A percentile compares a stretch with the other conserved stretches of the same genome.
These are phyloP conservation scores for Sporothrix inflata DNA, from an alignment of 2,329 filamentous ascomycete species.

Conservation along the genomic window DNA sequence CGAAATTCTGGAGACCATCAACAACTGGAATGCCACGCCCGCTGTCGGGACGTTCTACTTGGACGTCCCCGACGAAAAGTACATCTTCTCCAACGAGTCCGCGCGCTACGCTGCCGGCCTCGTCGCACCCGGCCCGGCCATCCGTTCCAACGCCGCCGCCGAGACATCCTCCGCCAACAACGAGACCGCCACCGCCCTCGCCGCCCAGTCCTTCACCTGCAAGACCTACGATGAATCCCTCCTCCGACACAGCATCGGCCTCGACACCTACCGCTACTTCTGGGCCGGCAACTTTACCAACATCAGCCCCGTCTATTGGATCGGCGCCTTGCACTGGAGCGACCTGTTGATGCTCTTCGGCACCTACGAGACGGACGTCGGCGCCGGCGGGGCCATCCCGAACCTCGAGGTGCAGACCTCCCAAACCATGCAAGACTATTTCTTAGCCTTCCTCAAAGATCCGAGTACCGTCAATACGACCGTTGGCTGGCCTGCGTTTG, in stretches of 20 bases:
- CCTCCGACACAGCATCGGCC: neutral
- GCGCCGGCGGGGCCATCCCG: neutral
- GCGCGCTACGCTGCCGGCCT: neutral
- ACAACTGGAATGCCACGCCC: neutral
- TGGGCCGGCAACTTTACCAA: slow-evolving; percentile 12
- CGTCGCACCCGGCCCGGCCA: neutral
- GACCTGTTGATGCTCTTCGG: slow-evolving; percentile 1
- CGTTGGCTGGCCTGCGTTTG: neutral
- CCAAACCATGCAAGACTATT: neutral
- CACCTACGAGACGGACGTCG: neutral
- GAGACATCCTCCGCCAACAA: neutral
- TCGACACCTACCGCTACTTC: slow-evolving; percentile 7
- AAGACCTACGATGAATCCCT: neutral
- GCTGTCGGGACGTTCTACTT: neutral
- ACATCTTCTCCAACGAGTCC: neutral
- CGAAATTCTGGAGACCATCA: neutral
- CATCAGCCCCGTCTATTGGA: neutral
- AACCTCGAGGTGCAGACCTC: neutral
- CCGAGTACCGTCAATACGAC: neutral
- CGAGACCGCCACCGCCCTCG: neutral
- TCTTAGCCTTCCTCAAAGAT: neutral
- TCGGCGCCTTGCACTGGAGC: neutral
- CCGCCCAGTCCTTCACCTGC: neutral
- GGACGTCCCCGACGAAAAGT: slow-evolving; percentile 1
- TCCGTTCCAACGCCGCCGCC: neutral